Evolutionary conservation across 2,329 filamentous ascomycete species (phyloP), one percentile per base, ranked within the genome.

Genomic region (Hypoxylon sp.): DNA sequence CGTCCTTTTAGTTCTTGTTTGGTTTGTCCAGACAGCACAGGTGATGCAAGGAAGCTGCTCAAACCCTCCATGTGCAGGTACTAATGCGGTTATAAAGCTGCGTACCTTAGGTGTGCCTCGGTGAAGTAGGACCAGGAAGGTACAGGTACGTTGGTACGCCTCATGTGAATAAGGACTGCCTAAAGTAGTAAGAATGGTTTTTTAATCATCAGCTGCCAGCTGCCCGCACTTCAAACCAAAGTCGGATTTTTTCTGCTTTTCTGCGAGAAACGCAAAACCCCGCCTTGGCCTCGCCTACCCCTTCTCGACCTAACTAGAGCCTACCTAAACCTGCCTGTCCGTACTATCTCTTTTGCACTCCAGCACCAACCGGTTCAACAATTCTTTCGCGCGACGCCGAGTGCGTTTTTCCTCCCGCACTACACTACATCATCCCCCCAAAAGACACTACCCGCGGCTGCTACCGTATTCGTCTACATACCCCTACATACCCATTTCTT

Each of bases 401-500:
- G 52, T 61, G 63, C 57, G 53, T 19, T 57, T 62, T 43, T 62
- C 55, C 41, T 17, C 53, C 64, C 28, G 59, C 64, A 51, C 51
- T 34, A 52, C 45, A 50, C 25, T 61, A 59, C 67, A 64, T 60
- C 64, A 63, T 68, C 38, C 38, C 32, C 30, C 59, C 34, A 53
- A 59, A 56, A 57, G 49, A 59, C 53, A 63, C 61, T 60, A 55
- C 56, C 55, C 46, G 65, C 50, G 56, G 67, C 58, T 49, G 21
- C 45, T 68, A 68, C 68, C 68, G 65, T 52, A 70, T 65, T 65
- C 36, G 59, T 63, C 65, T 63, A 63, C 43, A 52, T 62, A 17
- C 41, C 62, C 62, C 25, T 61, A 57, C 56, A 56, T 60, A 63
- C 50, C 41, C 41, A 53, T 59, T 59, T 60, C 62, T 61, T 34